phyloP scores from a whole-genome alignment of 805 yeast species.

The Kluyveromyces dobzhanskii region DNA sequence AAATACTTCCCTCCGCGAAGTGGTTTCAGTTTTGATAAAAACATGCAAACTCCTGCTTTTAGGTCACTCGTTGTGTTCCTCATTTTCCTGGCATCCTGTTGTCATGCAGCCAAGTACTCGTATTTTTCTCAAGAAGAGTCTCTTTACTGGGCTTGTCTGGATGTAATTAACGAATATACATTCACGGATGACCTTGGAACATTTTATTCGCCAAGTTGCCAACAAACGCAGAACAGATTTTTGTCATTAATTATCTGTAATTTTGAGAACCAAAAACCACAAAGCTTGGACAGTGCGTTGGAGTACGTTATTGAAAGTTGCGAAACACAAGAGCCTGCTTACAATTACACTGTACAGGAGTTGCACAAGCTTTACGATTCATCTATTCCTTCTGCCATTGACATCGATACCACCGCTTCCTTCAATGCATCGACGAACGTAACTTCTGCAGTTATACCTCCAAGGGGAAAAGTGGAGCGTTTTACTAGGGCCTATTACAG shows the following conservation, averaged over 20 bases:
- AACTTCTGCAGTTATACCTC: not conserved
- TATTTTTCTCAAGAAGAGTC: not conserved
- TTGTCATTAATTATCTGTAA: not conserved
- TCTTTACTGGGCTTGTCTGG: conserved; percentile 1
- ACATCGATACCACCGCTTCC: not conserved
- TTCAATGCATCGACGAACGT: not conserved
- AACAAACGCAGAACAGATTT: not conserved
- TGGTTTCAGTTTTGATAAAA: too few relatives aligned
- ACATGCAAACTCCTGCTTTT: too few relatives aligned
- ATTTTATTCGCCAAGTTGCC: not conserved
- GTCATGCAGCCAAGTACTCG: not conserved
- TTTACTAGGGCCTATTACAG: not conserved
- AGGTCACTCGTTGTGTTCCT: too few relatives aligned
- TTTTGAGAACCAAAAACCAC: not conserved
- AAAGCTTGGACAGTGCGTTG: not conserved
- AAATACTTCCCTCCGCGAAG: too few relatives aligned
- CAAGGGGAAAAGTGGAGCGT: not conserved
- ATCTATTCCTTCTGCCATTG: not conserved
- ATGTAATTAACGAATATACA: not conserved
- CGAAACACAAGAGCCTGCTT: not conserved
- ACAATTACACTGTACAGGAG: not conserved
- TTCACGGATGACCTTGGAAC: not conserved
- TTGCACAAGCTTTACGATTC: not conserved
- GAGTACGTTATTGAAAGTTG: not conserved
- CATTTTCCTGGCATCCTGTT: not conserved